Base-by-base conservation (phyloP, 345 rosid genomes). In the Anastatica hierochuntica region DNA sequence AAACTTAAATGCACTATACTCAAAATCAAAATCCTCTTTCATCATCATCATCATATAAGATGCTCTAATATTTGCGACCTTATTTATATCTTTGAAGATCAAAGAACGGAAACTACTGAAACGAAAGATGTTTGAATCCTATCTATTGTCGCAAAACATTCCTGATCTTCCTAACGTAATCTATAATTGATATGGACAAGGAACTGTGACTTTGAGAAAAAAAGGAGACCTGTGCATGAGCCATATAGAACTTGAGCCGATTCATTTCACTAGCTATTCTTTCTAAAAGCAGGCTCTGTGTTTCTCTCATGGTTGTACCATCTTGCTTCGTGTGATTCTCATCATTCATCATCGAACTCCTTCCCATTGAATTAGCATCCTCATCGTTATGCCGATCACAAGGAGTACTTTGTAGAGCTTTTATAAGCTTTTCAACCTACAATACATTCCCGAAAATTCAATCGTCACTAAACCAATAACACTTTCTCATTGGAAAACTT, bases 181-280 rank as follows among this genome's bases (percentile, higher is more conserved):
- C 27, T 23, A 23, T 3, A 23, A 23, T 6, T 3, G 27, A n/a
- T 23, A 23, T 6, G 23, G 35, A 14, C 35, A 50, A 43, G 14
- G 10, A 56, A 33, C 2, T n/a, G n/a, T n/a, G 46, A 31, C 18
- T 54, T 27, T 0, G 3, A 47, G n/a, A 0, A 3, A 39, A 37
- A 42, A 24, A 51, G 43, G 65, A 76, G 83, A 92, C 98, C 97
- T 88, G 79, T 54, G 95, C 78, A 64, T 83, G 97, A 72, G 94
- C 88, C 46, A 83, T 71, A 57, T 83, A 80, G 79, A 92, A 92
- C 72, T 85, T 88, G 16, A 92, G 82, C 52, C 98, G 78, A 77
- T 88, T 92, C 95, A 92, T 88, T 74, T 88, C 97, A 30, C 88
- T 85, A 49, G 98, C 97, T 73, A 92, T 88, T 76, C 97, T 79